A percentile compares a stretch with the other conserved stretches of the same genome.
These are phyloP conservation scores for Periconia sp. DNA, from an alignment of 2,329 filamentous ascomycete genomes.

Conservation along the genomic window DNA sequence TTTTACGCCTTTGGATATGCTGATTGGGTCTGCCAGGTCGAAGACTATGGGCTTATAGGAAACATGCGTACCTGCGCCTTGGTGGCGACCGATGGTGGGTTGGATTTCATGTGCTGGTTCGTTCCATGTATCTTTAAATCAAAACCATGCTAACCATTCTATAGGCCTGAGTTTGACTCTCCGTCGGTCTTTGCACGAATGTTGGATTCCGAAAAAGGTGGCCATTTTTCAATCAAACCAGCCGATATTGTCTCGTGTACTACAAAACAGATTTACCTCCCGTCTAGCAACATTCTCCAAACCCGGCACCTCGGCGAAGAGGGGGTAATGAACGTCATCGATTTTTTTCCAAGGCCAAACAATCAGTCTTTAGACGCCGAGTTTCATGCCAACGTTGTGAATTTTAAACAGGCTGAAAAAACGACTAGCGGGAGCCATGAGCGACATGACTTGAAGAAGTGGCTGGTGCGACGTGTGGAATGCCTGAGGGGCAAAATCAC, in stretches of 20 bases:
- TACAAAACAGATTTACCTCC: conserved; percentile 77
- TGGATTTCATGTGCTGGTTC: conserved; percentile 76
- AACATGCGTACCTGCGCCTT: conserved; percentile 78
- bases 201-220: conserved; percentile 73
- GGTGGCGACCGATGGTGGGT: conserved; percentile 69
- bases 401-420: too few relatives aligned
- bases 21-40: conserved; percentile 48
- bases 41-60: conserved; percentile 73
- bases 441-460: too few relatives aligned
- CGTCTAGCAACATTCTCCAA: conserved; percentile 73
- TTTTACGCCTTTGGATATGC: too few relatives aligned
- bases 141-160: not conserved
- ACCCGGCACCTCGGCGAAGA: conserved; percentile 77
- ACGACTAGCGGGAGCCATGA: too few relatives aligned
- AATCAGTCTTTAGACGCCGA: conserved; percentile 54
- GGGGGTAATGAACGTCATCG: conserved; percentile 71
- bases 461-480: conserved; percentile 61
- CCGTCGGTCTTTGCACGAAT: conserved; percentile 74
- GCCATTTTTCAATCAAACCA: conserved; percentile 66
- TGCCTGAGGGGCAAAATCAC: conserved; percentile 69
- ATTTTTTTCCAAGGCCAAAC: conserved; percentile 74
- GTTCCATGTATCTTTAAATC: not conserved
- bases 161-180: conserved; percentile 76
- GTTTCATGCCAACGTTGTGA: conserved; percentile 21
- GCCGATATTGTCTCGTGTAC: conserved; percentile 57